phyloP scores from a whole-genome alignment of 106 monocot genomes.

The Gastrodia elata region DNA sequence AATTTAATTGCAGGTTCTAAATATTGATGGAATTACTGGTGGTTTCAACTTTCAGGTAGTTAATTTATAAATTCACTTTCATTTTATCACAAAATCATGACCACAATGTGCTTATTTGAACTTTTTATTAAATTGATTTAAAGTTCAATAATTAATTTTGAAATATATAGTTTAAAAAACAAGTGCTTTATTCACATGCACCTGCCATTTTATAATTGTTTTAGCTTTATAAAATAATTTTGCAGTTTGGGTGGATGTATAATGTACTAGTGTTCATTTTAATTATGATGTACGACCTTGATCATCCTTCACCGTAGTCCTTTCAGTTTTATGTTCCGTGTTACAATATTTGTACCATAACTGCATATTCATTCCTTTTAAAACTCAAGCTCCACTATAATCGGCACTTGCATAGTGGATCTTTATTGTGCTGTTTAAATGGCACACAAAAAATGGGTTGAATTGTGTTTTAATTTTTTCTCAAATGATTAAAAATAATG shows the following conservation, averaged over 20 bases:
- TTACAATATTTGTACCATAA: neutral
- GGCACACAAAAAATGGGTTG: no score
- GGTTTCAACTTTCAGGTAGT: slow-evolving; percentile 97
- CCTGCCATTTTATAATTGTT: neutral
- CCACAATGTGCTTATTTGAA: neutral
- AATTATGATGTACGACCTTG: no score
- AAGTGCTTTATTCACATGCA: neutral
- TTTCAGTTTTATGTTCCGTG: neutral
- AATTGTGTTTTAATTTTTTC: no score
- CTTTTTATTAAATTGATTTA: neutral
- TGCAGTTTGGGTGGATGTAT: neutral
- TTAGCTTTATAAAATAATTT: neutral
- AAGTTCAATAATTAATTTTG: neutral
- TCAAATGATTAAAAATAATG: no score
- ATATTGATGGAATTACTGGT: slow-evolving; percentile 90
- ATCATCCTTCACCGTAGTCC: neutral
- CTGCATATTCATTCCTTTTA: neutral
- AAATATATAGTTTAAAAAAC: neutral
- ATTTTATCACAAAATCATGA: neutral
- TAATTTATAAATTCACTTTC: neutral
- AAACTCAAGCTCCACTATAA: neutral
- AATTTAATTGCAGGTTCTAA: slow-evolving; percentile 50
- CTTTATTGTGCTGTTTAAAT: no score
- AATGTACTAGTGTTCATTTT: neutral
- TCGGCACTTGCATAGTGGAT: no score